phyloP scores from a whole-genome alignment of 148 eudicot species.

The Spergularia marina region DNA sequence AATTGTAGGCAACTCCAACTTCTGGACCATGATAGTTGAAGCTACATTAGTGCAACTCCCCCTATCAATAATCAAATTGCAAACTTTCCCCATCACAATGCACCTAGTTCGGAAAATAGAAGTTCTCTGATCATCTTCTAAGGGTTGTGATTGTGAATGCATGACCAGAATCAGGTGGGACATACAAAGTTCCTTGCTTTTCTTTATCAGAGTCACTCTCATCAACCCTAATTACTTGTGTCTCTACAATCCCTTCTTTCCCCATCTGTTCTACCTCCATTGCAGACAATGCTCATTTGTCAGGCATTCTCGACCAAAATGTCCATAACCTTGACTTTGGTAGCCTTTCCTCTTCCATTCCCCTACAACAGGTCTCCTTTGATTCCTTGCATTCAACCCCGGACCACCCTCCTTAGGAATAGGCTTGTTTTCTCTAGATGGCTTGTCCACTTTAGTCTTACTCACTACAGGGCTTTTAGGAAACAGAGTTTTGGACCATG shows the following conservation, averaged over 20 bases:
- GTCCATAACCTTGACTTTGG: not conserved
- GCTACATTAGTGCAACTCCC: not conserved
- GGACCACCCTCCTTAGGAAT: not conserved
- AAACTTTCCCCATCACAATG: not conserved
- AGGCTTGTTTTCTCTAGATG: too few species aligned
- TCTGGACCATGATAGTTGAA: not conserved
- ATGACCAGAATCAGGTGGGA: not conserved
- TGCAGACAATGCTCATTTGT: not conserved
- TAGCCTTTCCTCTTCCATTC: not conserved
- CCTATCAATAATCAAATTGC: not conserved
- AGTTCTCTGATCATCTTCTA: not conserved
- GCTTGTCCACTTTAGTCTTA: too few species aligned
- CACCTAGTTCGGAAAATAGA: not conserved
- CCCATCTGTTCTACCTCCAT: not conserved
- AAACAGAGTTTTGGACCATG: too few species aligned
- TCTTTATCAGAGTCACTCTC: not conserved
- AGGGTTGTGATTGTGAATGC: not conserved
- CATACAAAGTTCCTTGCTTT: too few species aligned
- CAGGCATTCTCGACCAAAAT: not conserved
- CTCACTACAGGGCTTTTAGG: too few species aligned
- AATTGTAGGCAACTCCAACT: not conserved
- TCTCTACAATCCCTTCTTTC: too few species aligned
- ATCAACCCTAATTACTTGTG: not conserved
- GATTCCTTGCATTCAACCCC: not conserved
- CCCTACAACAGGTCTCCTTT: not conserved